Evolutionary conservation across 2,329 filamentous ascomycete species (phyloP), one percentile per base, ranked within the genome.

Genomic region (Fusarium piperis): DNA sequence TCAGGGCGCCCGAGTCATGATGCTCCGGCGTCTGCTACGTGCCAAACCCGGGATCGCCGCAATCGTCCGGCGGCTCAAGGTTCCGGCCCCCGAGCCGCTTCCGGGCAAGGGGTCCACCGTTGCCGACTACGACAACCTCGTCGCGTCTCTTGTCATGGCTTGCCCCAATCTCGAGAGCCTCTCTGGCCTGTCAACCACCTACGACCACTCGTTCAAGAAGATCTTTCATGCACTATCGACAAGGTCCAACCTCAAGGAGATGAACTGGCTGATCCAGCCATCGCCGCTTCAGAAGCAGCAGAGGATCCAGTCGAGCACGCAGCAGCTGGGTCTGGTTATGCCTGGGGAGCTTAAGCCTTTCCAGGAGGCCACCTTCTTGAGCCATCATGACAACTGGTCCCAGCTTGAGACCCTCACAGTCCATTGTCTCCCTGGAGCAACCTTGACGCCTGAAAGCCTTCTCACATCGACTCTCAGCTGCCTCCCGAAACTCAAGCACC

Each of bases 161-260:
- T 92, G 89, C 63, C 90, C 90, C 3, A 91, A 91, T 70, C 81
- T 92, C 12, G 89, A 92, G 79, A 83, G 84, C 56, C 80, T 92
- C 8, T 80, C 84, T 12, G 89, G 89, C 1, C 86, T 87, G 39
- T 83, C 87, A 61, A 83, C 85, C 3, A 78, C 80, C 4, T 90
- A 91, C 75, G 82, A 87, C 61, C 87, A 90, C 78, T 83, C 84
- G 2, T 90, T 88, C 72, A 87, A 83, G 76, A 85, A 86, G 52
- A 81, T 90, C 11, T 86, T 88, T 63, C 86, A 92, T 66, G 89
- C 90, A 0, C 77, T 92, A 18, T 88, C 88, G 8, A 89, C 89
- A 0, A 82, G 90, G 28, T 78, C 74, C 26, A 85, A 86, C 13
- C 81, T 92, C 13, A 86, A 84, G 73, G 85, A 90, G 68, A 89